Conservation (phyloP, 148 eudicot genomes). For the Talinum fruticosum region DNA sequence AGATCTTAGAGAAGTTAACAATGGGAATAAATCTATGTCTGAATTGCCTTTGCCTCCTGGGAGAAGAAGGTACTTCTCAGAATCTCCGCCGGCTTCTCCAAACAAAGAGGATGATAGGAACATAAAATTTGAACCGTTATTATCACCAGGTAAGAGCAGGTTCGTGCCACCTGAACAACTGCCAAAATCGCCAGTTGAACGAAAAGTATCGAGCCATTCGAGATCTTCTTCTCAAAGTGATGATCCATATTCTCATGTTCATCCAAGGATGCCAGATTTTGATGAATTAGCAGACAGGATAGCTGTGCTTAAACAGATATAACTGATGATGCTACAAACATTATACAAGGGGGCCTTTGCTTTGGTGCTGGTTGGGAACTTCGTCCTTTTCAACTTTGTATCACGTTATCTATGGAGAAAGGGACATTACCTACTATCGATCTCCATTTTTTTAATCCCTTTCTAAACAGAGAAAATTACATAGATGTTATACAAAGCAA, state of each 20-base stretch:
- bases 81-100: slow-evolving; percentile 19
- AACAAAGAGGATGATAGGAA: slow-evolving; percentile 9
- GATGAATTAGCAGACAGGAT: slow-evolving; percentile 61
- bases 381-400: no score
- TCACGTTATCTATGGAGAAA: not conserved
- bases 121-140: not conserved
- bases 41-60: slow-evolving; percentile 42
- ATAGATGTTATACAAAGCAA: not conserved
- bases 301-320: slow-evolving; percentile 31
- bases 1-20: slow-evolving; percentile 3
- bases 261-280: slow-evolving; percentile 58
- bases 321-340: not conserved
- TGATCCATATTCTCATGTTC: slow-evolving; percentile 31
- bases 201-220: slow-evolving; percentile 15
- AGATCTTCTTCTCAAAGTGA: slow-evolving; percentile 39
- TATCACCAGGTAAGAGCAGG: slow-evolving; percentile 20
- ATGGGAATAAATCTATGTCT: slow-evolving; percentile 5
- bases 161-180: slow-evolving; percentile 20
- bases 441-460: not conserved
- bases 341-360: not conserved
- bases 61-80: slow-evolving; percentile 31
- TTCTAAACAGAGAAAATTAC: no score
- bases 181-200: slow-evolving; percentile 5
- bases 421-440: not conserved
- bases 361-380: not conserved